These are phyloP conservation scores for Colletotrichum theobromicola DNA, from an alignment of 2,329 filamentous ascomycete species.

Conservation along the genomic window DNA sequence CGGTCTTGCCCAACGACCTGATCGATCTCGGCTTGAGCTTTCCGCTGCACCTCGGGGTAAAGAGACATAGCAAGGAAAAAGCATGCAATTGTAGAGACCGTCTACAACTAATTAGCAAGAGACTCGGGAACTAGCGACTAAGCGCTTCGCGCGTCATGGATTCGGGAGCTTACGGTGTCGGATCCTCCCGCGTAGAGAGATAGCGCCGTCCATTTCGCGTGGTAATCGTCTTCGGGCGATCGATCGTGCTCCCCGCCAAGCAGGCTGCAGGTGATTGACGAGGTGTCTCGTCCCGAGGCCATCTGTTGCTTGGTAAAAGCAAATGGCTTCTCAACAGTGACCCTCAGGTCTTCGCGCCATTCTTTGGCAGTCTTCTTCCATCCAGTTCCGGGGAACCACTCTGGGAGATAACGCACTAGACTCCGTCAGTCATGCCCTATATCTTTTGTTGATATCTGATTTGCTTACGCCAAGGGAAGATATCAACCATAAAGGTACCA, in stretches of 20 bases:
- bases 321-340: constrained; percentile 7
- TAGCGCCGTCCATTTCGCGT: constrained; percentile 3
- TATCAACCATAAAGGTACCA: constrained; percentile 11
- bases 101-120: constrained; percentile 12
- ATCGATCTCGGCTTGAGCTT: constrained; percentile 59
- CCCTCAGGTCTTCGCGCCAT: not conserved
- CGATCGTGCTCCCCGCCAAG: not conserved
- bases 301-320: constrained; percentile 27
- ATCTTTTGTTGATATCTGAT: not conserved
- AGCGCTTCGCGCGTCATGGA: accelerated
- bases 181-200: constrained; percentile 15
- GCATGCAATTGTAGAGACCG: constrained; percentile 33
- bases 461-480: constrained; percentile 2
- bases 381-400: constrained; percentile 18
- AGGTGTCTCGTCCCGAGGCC: not conserved
- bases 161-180: constrained; percentile 10
- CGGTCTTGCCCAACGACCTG: constrained; percentile 52
- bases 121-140: constrained; percentile 12
- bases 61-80: constrained; percentile 55
- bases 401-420: constrained; percentile 28
- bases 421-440: not conserved
- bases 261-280: not conserved
- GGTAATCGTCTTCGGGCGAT: not conserved
- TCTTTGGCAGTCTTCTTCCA: constrained; percentile 15
- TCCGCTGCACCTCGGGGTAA: constrained; percentile 46